These are phyloP conservation scores for Amphicarpaea edgeworthii DNA, from an alignment of 306 rosid species.

Conservation along the genomic window DNA sequence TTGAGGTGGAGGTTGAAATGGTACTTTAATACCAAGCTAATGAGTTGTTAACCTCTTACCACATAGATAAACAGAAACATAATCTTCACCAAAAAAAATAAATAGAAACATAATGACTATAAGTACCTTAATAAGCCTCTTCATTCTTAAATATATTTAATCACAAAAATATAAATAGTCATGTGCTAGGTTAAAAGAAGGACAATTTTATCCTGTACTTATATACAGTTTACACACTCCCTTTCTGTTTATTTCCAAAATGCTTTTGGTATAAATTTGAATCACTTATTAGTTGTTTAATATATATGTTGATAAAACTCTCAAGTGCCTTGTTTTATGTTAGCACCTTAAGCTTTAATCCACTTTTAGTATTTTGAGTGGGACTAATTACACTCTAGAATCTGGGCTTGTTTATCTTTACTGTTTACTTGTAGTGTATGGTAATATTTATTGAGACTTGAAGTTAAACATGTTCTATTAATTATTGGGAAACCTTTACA, in stretches of 20 bases:
- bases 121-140: not conserved
- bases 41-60: constrained; percentile 1
- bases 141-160: not conserved
- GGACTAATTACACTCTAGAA: not conserved
- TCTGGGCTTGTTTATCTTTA: not conserved
- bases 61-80: not conserved
- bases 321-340: not conserved
- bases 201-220: not conserved
- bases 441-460: not conserved
- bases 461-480: not conserved
- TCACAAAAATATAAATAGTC: not conserved
- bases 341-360: not conserved
- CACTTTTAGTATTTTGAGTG: not conserved
- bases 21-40: constrained; percentile 1
- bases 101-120: not conserved
- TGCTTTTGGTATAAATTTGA: not conserved
- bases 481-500: constrained; percentile 1
- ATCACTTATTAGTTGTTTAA: no score
- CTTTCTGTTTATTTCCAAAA: not conserved
- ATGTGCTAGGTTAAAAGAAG: not conserved
- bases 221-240: not conserved
- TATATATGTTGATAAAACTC: not conserved
- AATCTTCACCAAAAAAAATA: no score
- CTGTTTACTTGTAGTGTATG: not conserved
- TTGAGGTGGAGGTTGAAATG: not conserved